Conservation (phyloP, 441 rosid species). For the Populus hybrid region DNA sequence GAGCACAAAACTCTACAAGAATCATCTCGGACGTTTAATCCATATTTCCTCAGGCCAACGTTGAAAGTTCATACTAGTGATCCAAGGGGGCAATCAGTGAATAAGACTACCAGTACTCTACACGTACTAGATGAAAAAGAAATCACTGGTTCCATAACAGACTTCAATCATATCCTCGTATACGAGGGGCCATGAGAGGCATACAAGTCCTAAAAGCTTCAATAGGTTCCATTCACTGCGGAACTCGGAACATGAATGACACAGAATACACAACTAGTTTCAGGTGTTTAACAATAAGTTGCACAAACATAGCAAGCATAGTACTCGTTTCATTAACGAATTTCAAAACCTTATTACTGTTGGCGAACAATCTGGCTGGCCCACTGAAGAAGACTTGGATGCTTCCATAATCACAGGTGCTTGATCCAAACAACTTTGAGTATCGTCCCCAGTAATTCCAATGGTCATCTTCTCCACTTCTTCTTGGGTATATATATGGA, state of each 20-base stretch:
- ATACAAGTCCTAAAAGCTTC: neutral
- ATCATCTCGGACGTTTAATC: neutral
- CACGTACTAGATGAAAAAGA: neutral
- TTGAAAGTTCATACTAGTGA: neutral
- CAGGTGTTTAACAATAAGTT: slow-evolving; percentile 7
- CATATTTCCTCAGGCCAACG: neutral
- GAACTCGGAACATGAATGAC: neutral
- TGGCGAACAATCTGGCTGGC: slow-evolving; percentile 83
- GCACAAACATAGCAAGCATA: slow-evolving; percentile 15
- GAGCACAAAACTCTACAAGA: no score
- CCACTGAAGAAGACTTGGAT: slow-evolving; percentile 85
- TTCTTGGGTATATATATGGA: slow-evolving; percentile 77
- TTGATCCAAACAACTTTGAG: slow-evolving; percentile 89
- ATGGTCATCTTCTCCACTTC: slow-evolving; percentile 85
- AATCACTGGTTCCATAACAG: neutral
- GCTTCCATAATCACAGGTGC: slow-evolving; percentile 68
- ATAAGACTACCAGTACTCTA: neutral
- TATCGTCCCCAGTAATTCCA: slow-evolving; percentile 58
- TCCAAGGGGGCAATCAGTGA: neutral
- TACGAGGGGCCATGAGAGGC: neutral
- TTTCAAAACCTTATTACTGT: slow-evolving; percentile 50
- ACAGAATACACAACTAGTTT: slow-evolving; percentile 6
- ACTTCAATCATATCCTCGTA: neutral
- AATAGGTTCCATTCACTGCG: neutral
- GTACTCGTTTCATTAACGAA: neutral